These are phyloP conservation scores for Leptographium lundbergii DNA, from an alignment of 2,329 filamentous ascomycete species.

Conservation along the genomic window DNA sequence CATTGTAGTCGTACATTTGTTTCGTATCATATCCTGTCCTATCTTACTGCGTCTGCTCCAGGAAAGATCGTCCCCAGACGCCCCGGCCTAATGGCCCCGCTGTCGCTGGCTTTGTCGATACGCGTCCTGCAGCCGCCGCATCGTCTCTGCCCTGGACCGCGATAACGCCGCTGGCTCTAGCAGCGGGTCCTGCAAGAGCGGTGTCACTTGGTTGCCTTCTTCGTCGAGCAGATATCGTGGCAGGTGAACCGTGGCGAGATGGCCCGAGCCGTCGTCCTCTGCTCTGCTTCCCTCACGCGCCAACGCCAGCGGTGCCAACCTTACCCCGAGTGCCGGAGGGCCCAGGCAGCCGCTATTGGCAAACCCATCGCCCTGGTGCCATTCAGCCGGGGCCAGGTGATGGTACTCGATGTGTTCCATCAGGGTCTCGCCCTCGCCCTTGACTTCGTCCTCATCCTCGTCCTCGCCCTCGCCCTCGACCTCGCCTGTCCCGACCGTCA, in stretches of 20 bases:
- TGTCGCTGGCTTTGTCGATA: constrained; percentile 6
- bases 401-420: constrained; percentile 36
- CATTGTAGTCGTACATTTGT: neutral
- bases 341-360: constrained; percentile 22
- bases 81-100: neutral
- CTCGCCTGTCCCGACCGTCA: neutral
- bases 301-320: neutral
- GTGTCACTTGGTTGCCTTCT: constrained; percentile 44
- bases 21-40: neutral
- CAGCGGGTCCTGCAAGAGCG: constrained; percentile 34
- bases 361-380: constrained; percentile 49
- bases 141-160: constrained; percentile 5
- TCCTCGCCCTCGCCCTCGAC: neutral
- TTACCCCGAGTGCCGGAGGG: neutral
- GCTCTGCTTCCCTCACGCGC: neutral
- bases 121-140: constrained; percentile 29
- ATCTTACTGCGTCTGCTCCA: neutral
- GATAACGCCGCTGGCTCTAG: constrained; percentile 3
- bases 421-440: constrained; percentile 4
- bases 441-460: neutral
- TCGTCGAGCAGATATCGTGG: constrained; percentile 39
- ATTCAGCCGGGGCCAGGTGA: constrained; percentile 41
- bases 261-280: neutral
- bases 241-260: constrained; percentile 1
- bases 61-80: neutral